Conservation (phyloP, 306 rosid species). For the Vachellia collinsii region DNA sequence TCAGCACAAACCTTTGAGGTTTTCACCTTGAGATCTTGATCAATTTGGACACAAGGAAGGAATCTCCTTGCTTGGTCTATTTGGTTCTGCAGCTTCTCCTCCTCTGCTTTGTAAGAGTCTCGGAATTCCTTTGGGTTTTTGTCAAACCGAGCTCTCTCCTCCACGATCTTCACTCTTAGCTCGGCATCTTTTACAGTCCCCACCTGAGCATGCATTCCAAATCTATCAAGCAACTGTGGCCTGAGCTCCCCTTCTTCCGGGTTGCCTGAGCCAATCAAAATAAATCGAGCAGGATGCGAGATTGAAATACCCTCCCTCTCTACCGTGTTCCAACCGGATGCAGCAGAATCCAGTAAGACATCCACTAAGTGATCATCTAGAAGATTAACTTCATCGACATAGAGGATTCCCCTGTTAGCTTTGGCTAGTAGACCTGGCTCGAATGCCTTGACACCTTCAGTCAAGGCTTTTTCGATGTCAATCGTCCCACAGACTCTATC, state of each 20-base stretch:
- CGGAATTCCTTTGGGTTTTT: conserved; percentile 78
- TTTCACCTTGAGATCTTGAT: conserved; percentile 79
- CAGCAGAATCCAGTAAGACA: conserved; percentile 93
- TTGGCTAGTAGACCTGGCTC: conserved; percentile 95
- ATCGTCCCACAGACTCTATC: conserved; percentile 97
- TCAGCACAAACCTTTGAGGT: conserved; percentile 89
- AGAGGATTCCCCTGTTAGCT: conserved; percentile 94
- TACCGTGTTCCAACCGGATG: conserved; percentile 99
- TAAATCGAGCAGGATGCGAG: conserved; percentile 93
- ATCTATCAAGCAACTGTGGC: conserved; percentile 94
- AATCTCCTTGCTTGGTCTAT: conserved; percentile 67
- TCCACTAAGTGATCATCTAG: conserved; percentile 96
- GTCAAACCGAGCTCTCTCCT: conserved; percentile 87
- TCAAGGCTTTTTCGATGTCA: conserved; percentile 94
- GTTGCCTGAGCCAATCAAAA: conserved; percentile 91
- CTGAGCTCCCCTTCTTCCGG: conserved; percentile 99
- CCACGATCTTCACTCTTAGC: conserved; percentile 93
- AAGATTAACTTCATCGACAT: conserved; percentile 94
- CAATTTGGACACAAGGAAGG: conserved; percentile 74
- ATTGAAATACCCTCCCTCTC: conserved; percentile 97
- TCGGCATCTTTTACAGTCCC: conserved; percentile 97
- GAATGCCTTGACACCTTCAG: conserved; percentile 93
- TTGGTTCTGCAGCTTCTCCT: conserved; percentile 74
- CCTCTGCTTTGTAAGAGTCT: conserved; percentile 63
- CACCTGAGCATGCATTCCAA: conserved; percentile 99